A percentile compares a stretch with the other conserved stretches of the same genome.
phyloP scores from a whole-genome alignment of 371 early-diverging fungal species.

The Rhizopus arrhizus region DNA sequence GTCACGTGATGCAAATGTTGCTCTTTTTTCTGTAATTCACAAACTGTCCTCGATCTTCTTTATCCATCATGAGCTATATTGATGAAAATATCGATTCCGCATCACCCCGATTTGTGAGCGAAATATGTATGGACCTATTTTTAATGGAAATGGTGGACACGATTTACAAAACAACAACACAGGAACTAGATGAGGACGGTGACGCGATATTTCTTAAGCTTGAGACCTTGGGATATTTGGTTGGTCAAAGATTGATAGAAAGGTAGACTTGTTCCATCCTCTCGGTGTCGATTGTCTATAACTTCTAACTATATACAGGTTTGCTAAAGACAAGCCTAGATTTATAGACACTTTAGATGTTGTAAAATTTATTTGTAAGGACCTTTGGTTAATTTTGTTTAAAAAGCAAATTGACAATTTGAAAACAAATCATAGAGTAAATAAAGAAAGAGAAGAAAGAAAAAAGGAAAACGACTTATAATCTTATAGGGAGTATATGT shows the following conservation, averaged over 20 bases:
- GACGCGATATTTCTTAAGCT: conserved; percentile 86
- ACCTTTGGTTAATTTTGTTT: conserved; percentile 92
- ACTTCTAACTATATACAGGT: conserved; percentile 42
- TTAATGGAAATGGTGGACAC: conserved; percentile 80
- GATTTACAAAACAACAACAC: conserved; percentile 60
- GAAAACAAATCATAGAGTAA: conserved; percentile 95
- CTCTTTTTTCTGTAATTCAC: background rate
- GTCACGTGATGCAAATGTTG: background rate
- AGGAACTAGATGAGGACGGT: conserved; percentile 69
- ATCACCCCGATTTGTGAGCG: conserved; percentile 54
- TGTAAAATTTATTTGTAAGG: conserved; percentile 97
- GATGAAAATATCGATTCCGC: background rate
- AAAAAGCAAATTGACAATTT: conserved; percentile 96
- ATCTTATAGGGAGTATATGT: conserved; percentile 91
- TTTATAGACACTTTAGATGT: conserved; percentile 91
- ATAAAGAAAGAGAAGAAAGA: conserved; percentile 8
- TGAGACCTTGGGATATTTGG: conserved; percentile 86
- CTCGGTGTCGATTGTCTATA: background rate
- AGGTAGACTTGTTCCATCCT: conserved; percentile 48
- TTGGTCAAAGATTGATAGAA: conserved; percentile 87
- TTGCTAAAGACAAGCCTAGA: conserved; percentile 80
- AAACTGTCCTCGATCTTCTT: background rate
- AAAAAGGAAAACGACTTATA: background rate
- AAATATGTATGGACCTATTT: conserved; percentile 72
- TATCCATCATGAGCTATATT: background rate